phyloP scores from a whole-genome alignment of 345 rosid genomes.

The Noccaea bulbosa region DNA sequence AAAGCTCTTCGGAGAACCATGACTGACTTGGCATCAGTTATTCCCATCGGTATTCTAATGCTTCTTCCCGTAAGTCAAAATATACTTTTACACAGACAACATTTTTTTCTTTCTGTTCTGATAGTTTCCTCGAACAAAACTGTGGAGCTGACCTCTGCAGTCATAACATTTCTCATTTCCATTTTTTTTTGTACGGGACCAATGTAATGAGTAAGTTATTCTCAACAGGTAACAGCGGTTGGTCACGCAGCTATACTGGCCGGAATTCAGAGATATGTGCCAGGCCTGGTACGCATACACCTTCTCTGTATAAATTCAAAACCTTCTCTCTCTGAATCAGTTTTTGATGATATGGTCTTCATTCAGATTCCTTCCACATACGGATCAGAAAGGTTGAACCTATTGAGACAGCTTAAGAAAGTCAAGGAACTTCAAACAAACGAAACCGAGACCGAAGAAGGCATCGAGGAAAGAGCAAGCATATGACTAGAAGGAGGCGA shows the following conservation, averaged over 20 bases:
- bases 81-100: constrained; percentile 17
- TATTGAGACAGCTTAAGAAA: constrained; percentile 91
- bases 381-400: constrained; percentile 87
- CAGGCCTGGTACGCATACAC: constrained; percentile 65
- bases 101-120: constrained; percentile 1
- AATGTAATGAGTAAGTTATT: constrained; percentile 21
- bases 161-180: constrained; percentile 23
- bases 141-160: constrained; percentile 11
- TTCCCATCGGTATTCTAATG: constrained; percentile 93
- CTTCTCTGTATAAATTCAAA: constrained; percentile 24
- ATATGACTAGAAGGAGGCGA: constrained; percentile 37
- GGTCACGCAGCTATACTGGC: constrained; percentile 99
- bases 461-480: constrained; percentile 44
- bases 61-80: constrained; percentile 90
- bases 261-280: constrained; percentile 90
- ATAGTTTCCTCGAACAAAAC: constrained; percentile 27
- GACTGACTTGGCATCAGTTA: constrained; percentile 94
- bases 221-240: constrained; percentile 85
- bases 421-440: constrained; percentile 69
- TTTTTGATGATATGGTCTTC: constrained; percentile 27
- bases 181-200: not conserved
- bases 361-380: constrained; percentile 93
- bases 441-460: constrained; percentile 61
- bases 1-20: constrained; percentile 79
- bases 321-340: constrained; percentile 6